A percentile compares a stretch with the other conserved stretches of the same genome.
These are phyloP conservation scores for Syzygium grande DNA, from an alignment of 345 rosid species.

Conservation along the genomic window DNA sequence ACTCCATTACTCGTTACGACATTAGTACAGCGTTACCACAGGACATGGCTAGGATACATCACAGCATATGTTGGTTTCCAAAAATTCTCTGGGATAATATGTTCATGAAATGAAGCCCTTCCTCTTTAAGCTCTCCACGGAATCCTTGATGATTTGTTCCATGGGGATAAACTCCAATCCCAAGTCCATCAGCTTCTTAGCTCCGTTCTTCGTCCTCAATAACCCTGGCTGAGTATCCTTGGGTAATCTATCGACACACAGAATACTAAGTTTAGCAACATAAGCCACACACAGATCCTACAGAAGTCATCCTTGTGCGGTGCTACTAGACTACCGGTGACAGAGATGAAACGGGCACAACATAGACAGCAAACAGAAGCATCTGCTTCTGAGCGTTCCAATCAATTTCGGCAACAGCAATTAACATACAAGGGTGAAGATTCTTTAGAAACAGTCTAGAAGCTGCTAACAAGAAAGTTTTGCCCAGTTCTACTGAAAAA, in stretches of 20 bases:
- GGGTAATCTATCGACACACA: conserved; percentile 34
- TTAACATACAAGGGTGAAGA: background rate
- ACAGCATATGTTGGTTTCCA: background rate
- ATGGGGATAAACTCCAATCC: conserved; percentile 66
- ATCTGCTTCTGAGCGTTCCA: background rate
- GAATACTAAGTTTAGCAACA: background rate
- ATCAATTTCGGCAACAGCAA: background rate
- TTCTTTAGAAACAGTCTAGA: background rate
- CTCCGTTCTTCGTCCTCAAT: conserved; percentile 55
- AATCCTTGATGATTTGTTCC: conserved; percentile 83
- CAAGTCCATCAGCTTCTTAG: conserved; percentile 66
- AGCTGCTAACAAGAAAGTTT: background rate
- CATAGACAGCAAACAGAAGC: background rate
- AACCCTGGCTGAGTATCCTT: conserved; percentile 78
- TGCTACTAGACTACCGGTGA: background rate
- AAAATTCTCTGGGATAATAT: background rate
- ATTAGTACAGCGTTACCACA: background rate
- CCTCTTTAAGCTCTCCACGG: conserved; percentile 67
- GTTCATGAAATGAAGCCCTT: conserved; percentile 51
- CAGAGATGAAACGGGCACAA: background rate
- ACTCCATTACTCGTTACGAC: background rate
- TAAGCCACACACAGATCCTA: background rate
- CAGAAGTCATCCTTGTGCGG: background rate
- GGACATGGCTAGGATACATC: background rate
- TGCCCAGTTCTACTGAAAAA: background rate